Percentiles rank a stretch among this genome's conserved stretches.
phyloP scores from a whole-genome alignment of 1,284 basidiomycete species.

The Puccinia novopanici region DNA sequence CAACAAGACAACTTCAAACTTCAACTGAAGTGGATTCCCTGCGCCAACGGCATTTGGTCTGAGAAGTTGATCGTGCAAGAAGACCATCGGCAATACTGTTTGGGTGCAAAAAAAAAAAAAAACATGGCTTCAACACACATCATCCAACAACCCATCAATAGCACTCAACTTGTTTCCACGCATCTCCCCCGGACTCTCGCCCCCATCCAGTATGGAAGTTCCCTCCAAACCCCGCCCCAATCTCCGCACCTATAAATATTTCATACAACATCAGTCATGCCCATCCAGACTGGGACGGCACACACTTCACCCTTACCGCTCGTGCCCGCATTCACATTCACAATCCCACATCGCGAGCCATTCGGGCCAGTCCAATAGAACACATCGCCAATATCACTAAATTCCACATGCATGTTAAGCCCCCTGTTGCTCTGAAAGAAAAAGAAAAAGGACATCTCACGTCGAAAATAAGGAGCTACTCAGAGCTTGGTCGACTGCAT shows the following conservation, averaged over 20 bases:
- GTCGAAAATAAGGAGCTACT: slow-evolving; percentile 85
- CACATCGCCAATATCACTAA: slow-evolving; percentile 53
- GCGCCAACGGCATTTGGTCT: slow-evolving; percentile 80
- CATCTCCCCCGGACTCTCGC: slow-evolving; percentile 92
- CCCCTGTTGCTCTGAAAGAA: neutral
- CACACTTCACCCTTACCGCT: slow-evolving; percentile 28
- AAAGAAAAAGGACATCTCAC: slow-evolving; percentile 33
- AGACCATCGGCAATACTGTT: slow-evolving; percentile 62
- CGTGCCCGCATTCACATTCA: slow-evolving; percentile 54
- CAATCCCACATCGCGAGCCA: slow-evolving; percentile 55
- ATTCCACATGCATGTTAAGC: neutral
- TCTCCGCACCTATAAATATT: slow-evolving; percentile 74
- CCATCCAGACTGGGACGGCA: neutral
- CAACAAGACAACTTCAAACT: too few species aligned
- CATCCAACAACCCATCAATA: neutral
- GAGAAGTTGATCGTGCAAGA: slow-evolving; percentile 92
- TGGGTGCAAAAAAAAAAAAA: too few species aligned
- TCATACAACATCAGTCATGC: neutral
- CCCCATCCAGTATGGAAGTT: slow-evolving; percentile 85
- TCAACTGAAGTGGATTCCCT: slow-evolving; percentile 77
- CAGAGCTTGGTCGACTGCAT: slow-evolving; percentile 83
- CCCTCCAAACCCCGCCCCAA: slow-evolving; percentile 85
- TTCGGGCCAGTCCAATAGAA: slow-evolving; percentile 54
- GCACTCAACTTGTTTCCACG: slow-evolving; percentile 85
- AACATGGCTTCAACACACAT: slow-evolving; percentile 15